Conservation (phyloP, 371 early-diverging fungal species). For the Lichtheimia hyalospora region DNA sequence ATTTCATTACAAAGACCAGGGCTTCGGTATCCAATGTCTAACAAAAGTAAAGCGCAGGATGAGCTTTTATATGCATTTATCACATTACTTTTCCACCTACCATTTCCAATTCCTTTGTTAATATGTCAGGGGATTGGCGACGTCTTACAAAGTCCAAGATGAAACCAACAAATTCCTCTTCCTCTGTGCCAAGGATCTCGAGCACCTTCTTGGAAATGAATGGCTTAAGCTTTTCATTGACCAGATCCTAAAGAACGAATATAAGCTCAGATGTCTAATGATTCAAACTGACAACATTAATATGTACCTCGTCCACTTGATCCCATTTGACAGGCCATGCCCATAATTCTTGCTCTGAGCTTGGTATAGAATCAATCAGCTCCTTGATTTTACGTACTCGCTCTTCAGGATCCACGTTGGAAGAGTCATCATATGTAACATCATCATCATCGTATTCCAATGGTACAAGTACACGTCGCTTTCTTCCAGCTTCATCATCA, state of each 20-base stretch:
- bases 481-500: slow-evolving; percentile 52
- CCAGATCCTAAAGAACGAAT: slow-evolving; percentile 35
- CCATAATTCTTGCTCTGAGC: slow-evolving; percentile 75
- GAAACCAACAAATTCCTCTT: slow-evolving; percentile 70
- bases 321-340: slow-evolving; percentile 80
- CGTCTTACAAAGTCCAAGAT: slow-evolving; percentile 63
- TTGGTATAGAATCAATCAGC: slow-evolving; percentile 74
- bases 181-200: slow-evolving; percentile 74
- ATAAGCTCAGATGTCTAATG: no score
- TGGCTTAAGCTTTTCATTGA: slow-evolving; percentile 67
- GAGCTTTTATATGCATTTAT: background rate
- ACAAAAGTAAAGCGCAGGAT: background rate
- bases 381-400: slow-evolving; percentile 59
- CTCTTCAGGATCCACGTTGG: slow-evolving; percentile 51
- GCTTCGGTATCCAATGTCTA: slow-evolving; percentile 85
- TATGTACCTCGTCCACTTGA: slow-evolving; percentile 63
- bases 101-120: slow-evolving; percentile 70
- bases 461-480: slow-evolving; percentile 62
- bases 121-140: slow-evolving; percentile 48
- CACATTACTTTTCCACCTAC: slow-evolving; percentile 38
- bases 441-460: slow-evolving; percentile 60
- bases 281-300: no score
- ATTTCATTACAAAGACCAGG: slow-evolving; percentile 75
- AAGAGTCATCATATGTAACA: background rate
- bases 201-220: slow-evolving; percentile 79